A percentile compares a stretch with the other conserved stretches of the same genome.
phyloP scores from a whole-genome alignment of 345 rosid species.

The Mangifera indica region DNA sequence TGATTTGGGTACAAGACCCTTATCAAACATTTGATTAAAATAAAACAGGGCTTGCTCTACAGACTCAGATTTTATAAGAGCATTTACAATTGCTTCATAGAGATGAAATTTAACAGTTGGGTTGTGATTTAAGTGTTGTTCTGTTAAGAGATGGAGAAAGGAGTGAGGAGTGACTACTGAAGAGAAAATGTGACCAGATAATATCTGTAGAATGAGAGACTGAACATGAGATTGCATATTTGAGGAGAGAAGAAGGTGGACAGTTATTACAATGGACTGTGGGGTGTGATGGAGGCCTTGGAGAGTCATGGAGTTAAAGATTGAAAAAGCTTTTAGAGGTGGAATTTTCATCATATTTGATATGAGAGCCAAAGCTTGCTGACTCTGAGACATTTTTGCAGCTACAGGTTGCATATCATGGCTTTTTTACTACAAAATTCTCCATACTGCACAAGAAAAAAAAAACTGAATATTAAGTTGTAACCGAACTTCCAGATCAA shows the following conservation, averaged over 20 bases:
- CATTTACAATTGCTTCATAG: slow-evolving; percentile 49
- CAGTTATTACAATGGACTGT: slow-evolving; percentile 45
- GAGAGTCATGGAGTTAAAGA: slow-evolving; percentile 38
- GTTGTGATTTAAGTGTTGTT: slow-evolving; percentile 14
- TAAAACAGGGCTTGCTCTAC: slow-evolving; percentile 41
- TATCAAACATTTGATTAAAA: slow-evolving; percentile 48
- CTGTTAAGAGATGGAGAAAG: slow-evolving; percentile 40
- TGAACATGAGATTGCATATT: slow-evolving; percentile 44
- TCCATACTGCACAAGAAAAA: no score
- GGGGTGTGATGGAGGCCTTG: slow-evolving; percentile 47
- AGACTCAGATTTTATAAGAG: slow-evolving; percentile 45
- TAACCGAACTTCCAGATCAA: no score
- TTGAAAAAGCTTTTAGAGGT: slow-evolving; percentile 44
- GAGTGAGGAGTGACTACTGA: slow-evolving; percentile 44
- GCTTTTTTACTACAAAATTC: background rate
- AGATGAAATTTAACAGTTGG: slow-evolving; percentile 27
- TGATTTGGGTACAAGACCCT: slow-evolving; percentile 42
- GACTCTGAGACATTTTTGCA: slow-evolving; percentile 26
- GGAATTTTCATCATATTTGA: slow-evolving; percentile 52
- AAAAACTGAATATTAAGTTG: background rate
- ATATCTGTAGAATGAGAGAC: slow-evolving; percentile 43
- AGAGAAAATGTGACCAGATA: slow-evolving; percentile 49
- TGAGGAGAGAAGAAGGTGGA: slow-evolving; percentile 43
- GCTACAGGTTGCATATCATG: background rate
- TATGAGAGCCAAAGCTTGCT: slow-evolving; percentile 29